phyloP scores from a whole-genome alignment of 2,329 filamentous ascomycete genomes.

The Ilyonectria sp. region DNA sequence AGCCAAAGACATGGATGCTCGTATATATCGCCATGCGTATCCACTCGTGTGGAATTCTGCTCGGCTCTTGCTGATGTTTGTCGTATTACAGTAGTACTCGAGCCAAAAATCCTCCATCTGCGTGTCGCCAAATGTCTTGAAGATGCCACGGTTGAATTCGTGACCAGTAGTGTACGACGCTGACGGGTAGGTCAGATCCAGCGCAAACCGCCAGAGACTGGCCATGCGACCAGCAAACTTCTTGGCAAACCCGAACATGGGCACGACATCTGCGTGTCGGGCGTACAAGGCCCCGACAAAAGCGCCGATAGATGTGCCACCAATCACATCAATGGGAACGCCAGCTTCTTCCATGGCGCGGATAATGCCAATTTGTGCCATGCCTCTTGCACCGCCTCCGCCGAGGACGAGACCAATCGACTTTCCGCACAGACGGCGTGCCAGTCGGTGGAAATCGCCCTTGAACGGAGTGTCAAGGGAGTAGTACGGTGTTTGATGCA shows the following conservation, averaged over 20 bases:
- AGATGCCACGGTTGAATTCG: constrained; percentile 98
- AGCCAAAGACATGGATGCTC: constrained; percentile 96
- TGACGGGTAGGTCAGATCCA: constrained; percentile 96
- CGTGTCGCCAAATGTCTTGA: constrained; percentile 96
- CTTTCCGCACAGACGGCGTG: constrained; percentile 90
- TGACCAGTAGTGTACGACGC: constrained; percentile 98
- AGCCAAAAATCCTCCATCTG: constrained; percentile 99
- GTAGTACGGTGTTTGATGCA: constrained; percentile 91
- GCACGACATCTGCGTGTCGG: constrained; percentile 94
- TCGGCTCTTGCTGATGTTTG: constrained; percentile 95
- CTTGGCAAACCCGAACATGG: constrained; percentile 96
- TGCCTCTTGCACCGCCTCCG: constrained; percentile 92
- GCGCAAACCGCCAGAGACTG: constrained; percentile 97
- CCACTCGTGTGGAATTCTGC: constrained; percentile 95
- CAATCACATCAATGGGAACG: constrained; percentile 94
- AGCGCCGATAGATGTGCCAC: constrained; percentile 95
- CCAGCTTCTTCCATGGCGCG: constrained; percentile 95
- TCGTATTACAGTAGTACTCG: constrained; percentile 99
- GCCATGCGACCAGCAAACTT: constrained; percentile 99
- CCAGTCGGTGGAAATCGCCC: constrained; percentile 95
- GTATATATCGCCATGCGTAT: constrained; percentile 97
- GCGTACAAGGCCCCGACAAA: constrained; percentile 97
- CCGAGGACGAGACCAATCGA: constrained; percentile 95
- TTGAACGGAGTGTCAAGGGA: constrained; percentile 94
- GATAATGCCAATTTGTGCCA: constrained; percentile 94